Conservation (phyloP, 2,329 filamentous ascomycete species). For the Ceratocystiopsis minuta region DNA sequence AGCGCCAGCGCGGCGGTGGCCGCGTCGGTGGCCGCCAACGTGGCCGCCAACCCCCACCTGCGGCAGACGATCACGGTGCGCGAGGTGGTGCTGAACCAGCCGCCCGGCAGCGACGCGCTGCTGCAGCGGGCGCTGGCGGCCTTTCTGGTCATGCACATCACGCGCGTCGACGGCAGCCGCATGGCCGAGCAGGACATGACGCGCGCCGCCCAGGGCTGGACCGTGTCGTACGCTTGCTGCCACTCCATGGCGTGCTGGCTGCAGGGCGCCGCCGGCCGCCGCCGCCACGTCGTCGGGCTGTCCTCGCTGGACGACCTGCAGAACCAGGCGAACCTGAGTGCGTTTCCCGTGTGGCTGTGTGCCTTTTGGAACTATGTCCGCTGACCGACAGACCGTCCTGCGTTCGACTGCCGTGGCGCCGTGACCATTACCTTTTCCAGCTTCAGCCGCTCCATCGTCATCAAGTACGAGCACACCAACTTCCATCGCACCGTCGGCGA, state of each 20-base stretch:
- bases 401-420: conserved; percentile 39
- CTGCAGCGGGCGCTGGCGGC: conserved; percentile 31
- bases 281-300: conserved; percentile 23
- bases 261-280: conserved; percentile 24
- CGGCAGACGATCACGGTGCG: conserved; percentile 2
- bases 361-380: background rate
- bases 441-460: conserved; percentile 25
- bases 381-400: conserved; percentile 27
- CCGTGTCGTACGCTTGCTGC: conserved; percentile 34
- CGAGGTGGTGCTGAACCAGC: conserved; percentile 4
- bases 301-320: conserved; percentile 28
- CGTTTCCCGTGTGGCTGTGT: too few species aligned
- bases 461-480: conserved; percentile 38
- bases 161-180: conserved; percentile 26
- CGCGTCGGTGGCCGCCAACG: conserved; percentile 2
- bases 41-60: background rate
- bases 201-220: conserved; percentile 30
- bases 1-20: conserved; percentile 12
- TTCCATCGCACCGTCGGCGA: conserved; percentile 38
- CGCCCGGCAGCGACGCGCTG: conserved; percentile 21
- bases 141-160: conserved; percentile 26
- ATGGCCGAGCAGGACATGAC: conserved; percentile 30
- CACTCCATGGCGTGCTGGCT: conserved; percentile 33
- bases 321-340: conserved; percentile 27
- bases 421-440: conserved; percentile 32